Evolutionary conservation across 768 basidiomycete species (phyloP).

Genomic region (Dioszegia crocea): DNA sequence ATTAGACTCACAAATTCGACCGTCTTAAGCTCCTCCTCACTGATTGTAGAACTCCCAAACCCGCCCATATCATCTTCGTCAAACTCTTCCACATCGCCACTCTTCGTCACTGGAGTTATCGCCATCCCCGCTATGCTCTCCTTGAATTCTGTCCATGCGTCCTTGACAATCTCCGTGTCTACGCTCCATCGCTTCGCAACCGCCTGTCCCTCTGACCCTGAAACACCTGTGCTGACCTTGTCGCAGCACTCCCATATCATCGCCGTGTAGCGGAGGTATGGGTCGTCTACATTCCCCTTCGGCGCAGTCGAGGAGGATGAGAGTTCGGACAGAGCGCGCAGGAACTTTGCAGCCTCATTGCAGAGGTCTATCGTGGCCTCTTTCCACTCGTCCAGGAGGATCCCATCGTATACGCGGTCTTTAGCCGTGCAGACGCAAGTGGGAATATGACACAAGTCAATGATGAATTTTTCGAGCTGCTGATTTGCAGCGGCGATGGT

Average conservation of each 20-base stretch:
- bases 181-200: slow-evolving; percentile 23
- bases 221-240: slow-evolving; percentile 5
- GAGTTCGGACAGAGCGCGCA: slow-evolving; percentile 11
- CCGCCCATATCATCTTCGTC: slow-evolving; percentile 16
- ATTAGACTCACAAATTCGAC: slow-evolving; percentile 13
- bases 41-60: slow-evolving; percentile 24
- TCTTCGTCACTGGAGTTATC: neutral
- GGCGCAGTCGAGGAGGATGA: neutral
- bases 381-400: slow-evolving; percentile 32
- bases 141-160: slow-evolving; percentile 44
- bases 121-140: slow-evolving; percentile 31
- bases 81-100: slow-evolving; percentile 12
- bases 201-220: slow-evolving; percentile 21
- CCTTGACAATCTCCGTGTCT: slow-evolving; percentile 31
- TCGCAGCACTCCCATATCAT: slow-evolving; percentile 40
- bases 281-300: slow-evolving; percentile 3
- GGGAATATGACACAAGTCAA: slow-evolving; percentile 18
- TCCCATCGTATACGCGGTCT: neutral
- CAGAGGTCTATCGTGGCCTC: slow-evolving; percentile 18
- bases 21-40: slow-evolving; percentile 20
- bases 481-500: slow-evolving; percentile 27
- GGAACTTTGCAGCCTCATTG: slow-evolving; percentile 10
- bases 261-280: slow-evolving; percentile 35
- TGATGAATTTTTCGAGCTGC: slow-evolving; percentile 29
- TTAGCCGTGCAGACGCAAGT: slow-evolving; percentile 22